These are phyloP conservation scores for Mesembryanthemum crystallinum DNA, from an alignment of 148 eudicot species.

Conservation along the genomic window DNA sequence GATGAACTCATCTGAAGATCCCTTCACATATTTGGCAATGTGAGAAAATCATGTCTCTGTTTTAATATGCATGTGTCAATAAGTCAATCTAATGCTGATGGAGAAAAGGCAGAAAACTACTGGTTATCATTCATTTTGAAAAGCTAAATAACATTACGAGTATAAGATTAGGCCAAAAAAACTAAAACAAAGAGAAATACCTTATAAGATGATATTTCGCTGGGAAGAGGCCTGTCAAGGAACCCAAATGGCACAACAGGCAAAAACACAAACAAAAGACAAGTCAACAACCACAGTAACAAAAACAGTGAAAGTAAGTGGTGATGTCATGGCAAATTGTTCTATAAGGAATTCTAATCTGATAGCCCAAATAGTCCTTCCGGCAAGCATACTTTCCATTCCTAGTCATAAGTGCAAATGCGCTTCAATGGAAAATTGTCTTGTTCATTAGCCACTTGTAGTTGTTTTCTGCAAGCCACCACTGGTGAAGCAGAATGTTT, in stretches of 20 bases:
- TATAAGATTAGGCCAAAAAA: background rate
- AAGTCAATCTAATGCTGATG: conserved; percentile 27
- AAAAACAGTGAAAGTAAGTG: background rate
- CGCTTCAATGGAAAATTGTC: background rate
- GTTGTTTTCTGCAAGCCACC: background rate
- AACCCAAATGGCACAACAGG: conserved; percentile 15
- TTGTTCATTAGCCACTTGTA: background rate
- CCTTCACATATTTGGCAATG: conserved; percentile 78
- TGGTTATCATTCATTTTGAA: conserved; percentile 1
- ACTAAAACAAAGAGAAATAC: conserved; percentile 33
- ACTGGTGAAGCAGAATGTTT: background rate
- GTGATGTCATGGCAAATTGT: background rate
- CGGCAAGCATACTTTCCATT: background rate
- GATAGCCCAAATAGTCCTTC: background rate
- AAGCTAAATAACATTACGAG: background rate
- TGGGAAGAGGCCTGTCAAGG: conserved; percentile 81
- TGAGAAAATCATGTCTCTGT: conserved; percentile 55
- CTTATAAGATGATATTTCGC: conserved; percentile 87
- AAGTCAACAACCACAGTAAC: background rate
- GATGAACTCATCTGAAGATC: conserved; percentile 92
- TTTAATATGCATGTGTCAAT: conserved; percentile 29
- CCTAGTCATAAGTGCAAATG: background rate
- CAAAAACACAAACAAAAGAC: conserved; percentile 9
- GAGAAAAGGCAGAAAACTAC: background rate
- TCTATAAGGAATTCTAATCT: background rate